A percentile compares a stretch with the other conserved stretches of the same genome.
phyloP scores from a whole-genome alignment of 805 yeast genomes.

The Brettanomyces bruxellensis region DNA sequence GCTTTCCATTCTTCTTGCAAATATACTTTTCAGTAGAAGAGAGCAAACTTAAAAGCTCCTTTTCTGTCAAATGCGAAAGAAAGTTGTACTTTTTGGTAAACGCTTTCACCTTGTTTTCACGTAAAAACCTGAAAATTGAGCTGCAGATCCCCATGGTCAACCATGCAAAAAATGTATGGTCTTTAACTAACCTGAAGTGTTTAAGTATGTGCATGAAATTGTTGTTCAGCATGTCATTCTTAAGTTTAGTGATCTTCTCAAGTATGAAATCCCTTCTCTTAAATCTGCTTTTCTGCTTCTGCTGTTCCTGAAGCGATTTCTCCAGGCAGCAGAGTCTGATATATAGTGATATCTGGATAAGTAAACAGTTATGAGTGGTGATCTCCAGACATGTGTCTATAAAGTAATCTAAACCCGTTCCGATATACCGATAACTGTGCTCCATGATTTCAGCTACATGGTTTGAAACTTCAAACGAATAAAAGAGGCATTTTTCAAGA shows the following conservation, averaged over 20 bases:
- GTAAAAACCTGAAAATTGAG: slow-evolving; percentile 29
- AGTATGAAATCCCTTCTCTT: neutral
- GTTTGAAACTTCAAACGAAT: slow-evolving; percentile 25
- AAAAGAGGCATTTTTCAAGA: slow-evolving; percentile 25
- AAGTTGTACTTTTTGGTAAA: slow-evolving; percentile 6
- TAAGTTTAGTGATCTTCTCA: neutral
- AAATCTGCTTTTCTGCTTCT: too few species aligned
- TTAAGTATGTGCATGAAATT: neutral
- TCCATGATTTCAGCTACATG: slow-evolving; percentile 28
- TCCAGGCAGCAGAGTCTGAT: neutral
- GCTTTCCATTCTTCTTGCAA: too few species aligned
- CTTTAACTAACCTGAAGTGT: slow-evolving; percentile 32
- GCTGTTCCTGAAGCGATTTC: neutral
- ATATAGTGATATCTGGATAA: slow-evolving; percentile 9
- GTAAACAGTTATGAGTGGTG: slow-evolving; percentile 30
- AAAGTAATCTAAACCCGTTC: slow-evolving; percentile 29
- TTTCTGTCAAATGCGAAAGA: slow-evolving; percentile 9
- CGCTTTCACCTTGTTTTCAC: slow-evolving; percentile 5
- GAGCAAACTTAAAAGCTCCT: slow-evolving; percentile 5
- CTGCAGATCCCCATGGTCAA: slow-evolving; percentile 51
- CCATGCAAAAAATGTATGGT: slow-evolving; percentile 59
- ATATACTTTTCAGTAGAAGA: too few species aligned
- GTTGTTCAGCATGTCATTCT: neutral
- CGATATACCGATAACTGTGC: slow-evolving; percentile 19
- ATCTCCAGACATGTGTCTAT: slow-evolving; percentile 29